These are phyloP conservation scores for Talaromyces albobiverticillius DNA, from an alignment of 2,329 filamentous ascomycete species.

Conservation along the genomic window DNA sequence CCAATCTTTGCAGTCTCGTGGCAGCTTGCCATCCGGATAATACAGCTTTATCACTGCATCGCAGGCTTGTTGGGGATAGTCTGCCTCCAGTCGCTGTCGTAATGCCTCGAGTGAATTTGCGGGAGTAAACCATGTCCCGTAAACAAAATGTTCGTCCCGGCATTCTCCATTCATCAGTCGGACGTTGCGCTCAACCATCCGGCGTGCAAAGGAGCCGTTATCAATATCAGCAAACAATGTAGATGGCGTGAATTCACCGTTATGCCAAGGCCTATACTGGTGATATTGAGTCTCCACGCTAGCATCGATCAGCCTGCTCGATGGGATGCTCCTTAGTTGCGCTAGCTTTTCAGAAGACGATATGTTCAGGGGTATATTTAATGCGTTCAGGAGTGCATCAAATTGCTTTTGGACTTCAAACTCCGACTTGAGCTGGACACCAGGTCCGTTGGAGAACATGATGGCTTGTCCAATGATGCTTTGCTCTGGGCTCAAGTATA, in stretches of 20 bases:
- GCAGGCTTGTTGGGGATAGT: constrained; percentile 49
- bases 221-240: constrained; percentile 47
- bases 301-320: constrained; percentile 42
- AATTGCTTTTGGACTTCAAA: constrained; percentile 51
- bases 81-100: constrained; percentile 48
- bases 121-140: constrained; percentile 51
- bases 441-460: constrained; percentile 55
- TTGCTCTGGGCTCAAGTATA: constrained; percentile 46
- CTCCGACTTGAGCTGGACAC: constrained; percentile 51
- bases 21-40: constrained; percentile 41
- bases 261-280: constrained; percentile 55
- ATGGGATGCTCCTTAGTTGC: constrained; percentile 40
- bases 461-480: constrained; percentile 50
- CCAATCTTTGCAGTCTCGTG: constrained; percentile 45
- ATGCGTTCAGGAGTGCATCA: constrained; percentile 45
- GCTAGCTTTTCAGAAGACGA: constrained; percentile 44
- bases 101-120: constrained; percentile 41
- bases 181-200: constrained; percentile 45
- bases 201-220: constrained; percentile 46
- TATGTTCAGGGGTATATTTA: constrained; percentile 44
- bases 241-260: constrained; percentile 46
- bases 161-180: constrained; percentile 56
- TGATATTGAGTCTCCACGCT: constrained; percentile 45
- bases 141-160: constrained; percentile 52
- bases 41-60: constrained; percentile 45